phyloP scores from a whole-genome alignment of 106 monocot species.

The Alisma plantagoaquatica region DNA sequence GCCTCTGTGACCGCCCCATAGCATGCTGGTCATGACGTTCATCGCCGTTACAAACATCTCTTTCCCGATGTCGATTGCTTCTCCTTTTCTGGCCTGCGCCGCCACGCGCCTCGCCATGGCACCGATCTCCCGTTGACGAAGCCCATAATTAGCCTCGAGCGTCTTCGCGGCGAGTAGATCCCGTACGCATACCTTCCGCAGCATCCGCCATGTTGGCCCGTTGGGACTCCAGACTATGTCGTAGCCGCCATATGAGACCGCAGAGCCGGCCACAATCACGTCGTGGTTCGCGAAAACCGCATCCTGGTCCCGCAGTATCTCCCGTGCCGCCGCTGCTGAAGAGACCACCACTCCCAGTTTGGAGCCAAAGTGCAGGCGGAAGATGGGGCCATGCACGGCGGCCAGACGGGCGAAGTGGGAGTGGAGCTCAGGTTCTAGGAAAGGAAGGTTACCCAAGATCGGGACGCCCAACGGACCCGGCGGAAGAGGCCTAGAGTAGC shows the following conservation, averaged over 20 bases:
- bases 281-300: constrained; percentile 34
- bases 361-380: constrained; percentile 38
- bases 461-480: constrained; percentile 49
- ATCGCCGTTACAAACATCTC: neutral
- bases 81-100: neutral
- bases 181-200: constrained; percentile 37
- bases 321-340: constrained; percentile 27
- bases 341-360: constrained; percentile 34
- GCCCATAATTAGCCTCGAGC: constrained; percentile 1
- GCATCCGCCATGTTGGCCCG: constrained; percentile 53
- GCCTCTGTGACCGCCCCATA: constrained; percentile 13
- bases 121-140: constrained; percentile 9
- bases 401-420: constrained; percentile 34
- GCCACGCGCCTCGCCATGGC: neutral
- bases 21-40: constrained; percentile 13
- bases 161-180: constrained; percentile 44
- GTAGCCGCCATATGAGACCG: constrained; percentile 20
- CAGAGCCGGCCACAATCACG: constrained; percentile 15
- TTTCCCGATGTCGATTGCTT: constrained; percentile 2
- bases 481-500: too few species aligned
- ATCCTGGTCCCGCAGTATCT: constrained; percentile 32
- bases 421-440: constrained; percentile 38
- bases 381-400: constrained; percentile 31
- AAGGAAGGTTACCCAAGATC: constrained; percentile 39
- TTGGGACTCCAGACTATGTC: constrained; percentile 43